These are phyloP conservation scores for Ophiostoma australiae DNA, from an alignment of 2,329 filamentous ascomycete genomes.

Conservation along the genomic window DNA sequence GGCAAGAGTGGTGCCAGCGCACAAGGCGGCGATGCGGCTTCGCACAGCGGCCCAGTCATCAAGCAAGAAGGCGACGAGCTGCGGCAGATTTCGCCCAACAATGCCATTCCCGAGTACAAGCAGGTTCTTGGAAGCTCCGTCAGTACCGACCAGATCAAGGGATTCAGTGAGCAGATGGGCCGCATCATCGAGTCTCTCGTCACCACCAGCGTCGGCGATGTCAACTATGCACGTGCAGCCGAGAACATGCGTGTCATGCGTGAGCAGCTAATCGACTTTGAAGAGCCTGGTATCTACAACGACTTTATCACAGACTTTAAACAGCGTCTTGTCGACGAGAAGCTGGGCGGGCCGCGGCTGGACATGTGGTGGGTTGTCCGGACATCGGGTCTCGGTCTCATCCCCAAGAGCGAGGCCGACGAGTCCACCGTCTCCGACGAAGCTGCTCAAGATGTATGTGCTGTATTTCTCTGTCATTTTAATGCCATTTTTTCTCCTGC, in stretches of 20 bases:
- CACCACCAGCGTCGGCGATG: conserved; percentile 67
- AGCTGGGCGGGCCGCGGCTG: conserved; percentile 68
- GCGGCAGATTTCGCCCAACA: conserved; percentile 52
- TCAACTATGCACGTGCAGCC: conserved; percentile 66
- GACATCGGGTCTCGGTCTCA: conserved; percentile 63
- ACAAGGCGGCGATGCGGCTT: not conserved
- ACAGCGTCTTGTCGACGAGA: conserved; percentile 60
- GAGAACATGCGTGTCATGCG: conserved; percentile 76
- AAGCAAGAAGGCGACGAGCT: conserved; percentile 32
- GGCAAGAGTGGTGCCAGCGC: not conserved
- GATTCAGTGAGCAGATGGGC: conserved; percentile 70
- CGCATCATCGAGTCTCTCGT: conserved; percentile 65
- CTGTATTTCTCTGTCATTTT: not conserved
- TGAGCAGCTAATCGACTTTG: conserved; percentile 67
- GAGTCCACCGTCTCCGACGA: conserved; percentile 62
- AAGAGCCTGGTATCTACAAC: conserved; percentile 75
- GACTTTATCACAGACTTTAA: conserved; percentile 67
- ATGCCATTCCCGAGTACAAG: conserved; percentile 87
- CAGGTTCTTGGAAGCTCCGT: conserved; percentile 62
- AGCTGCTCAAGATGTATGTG: conserved; percentile 59
- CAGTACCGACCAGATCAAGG: conserved; percentile 57
- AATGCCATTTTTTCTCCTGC: not conserved
- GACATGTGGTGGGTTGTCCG: conserved; percentile 79
- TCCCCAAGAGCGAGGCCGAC: conserved; percentile 60
- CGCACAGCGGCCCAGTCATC: conserved; percentile 31